Conservation (phyloP, 208 protist genomes). For the Leishmania martiniquensis region DNA sequence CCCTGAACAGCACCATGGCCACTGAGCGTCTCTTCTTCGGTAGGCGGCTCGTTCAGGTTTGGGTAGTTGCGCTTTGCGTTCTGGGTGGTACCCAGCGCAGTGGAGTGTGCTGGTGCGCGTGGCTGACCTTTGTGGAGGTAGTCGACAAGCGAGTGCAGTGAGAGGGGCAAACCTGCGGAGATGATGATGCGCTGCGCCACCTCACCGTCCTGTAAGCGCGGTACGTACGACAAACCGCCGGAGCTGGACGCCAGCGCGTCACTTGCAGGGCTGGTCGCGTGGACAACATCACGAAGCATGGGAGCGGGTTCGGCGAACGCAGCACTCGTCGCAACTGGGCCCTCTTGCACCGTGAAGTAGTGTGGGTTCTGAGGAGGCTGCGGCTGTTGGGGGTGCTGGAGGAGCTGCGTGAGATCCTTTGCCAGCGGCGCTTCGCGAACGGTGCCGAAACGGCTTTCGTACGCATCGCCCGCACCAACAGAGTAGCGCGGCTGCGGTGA, state of each 20-base stretch:
- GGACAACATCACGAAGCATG: not conserved
- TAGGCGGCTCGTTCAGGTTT: slow-evolving; percentile 42
- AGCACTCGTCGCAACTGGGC: not conserved
- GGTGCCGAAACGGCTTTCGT: slow-evolving; percentile 20
- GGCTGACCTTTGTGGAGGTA: slow-evolving; percentile 70
- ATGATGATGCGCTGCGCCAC: slow-evolving; percentile 63
- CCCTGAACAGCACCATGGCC: not conserved
- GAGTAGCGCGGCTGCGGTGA: not conserved
- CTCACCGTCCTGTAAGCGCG: slow-evolving; percentile 42
- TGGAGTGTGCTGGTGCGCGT: slow-evolving; percentile 13
- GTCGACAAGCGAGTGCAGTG: slow-evolving; percentile 42
- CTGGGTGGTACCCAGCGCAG: slow-evolving; percentile 18
- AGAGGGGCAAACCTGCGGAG: slow-evolving; percentile 65
- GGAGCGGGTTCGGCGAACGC: not conserved
- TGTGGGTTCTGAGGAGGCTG: slow-evolving; percentile 5
- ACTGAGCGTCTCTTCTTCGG: slow-evolving; percentile 14
- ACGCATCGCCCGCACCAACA: not conserved
- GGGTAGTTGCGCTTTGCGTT: slow-evolving; percentile 54
- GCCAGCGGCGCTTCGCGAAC: not conserved
- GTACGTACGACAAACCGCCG: not conserved
- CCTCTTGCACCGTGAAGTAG: slow-evolving; percentile 39
- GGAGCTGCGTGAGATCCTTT: not conserved
- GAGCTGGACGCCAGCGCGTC: not conserved
- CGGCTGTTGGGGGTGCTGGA: slow-evolving; percentile 8
- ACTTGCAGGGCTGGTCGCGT: not conserved